Evolutionary conservation across 139 green algal genomes (phyloP).

Genomic region (Chlorella sp.): DNA sequence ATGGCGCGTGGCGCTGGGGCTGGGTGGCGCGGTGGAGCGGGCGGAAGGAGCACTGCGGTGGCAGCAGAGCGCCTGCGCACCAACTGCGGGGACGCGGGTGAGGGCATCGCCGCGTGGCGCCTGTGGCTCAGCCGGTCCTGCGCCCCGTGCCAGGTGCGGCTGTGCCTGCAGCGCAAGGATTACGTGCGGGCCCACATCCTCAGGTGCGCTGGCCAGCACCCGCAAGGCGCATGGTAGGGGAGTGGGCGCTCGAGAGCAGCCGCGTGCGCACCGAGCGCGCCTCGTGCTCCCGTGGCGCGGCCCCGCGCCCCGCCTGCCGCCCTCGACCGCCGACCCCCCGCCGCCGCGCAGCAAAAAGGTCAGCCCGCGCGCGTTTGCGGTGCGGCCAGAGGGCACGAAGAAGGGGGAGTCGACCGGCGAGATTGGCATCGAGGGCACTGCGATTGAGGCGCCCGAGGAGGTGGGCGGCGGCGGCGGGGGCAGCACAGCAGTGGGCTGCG

Average conservation of each 20-base stretch:
- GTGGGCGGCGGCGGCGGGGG: slow-evolving; percentile 32
- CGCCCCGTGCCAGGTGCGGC: slow-evolving; percentile 58
- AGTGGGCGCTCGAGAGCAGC: neutral
- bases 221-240: neutral
- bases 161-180: slow-evolving; percentile 95
- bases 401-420: slow-evolving; percentile 78
- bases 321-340: slow-evolving; percentile 35
- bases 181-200: slow-evolving; percentile 75
- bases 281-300: no score
- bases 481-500: neutral
- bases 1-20: no score
- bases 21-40: no score
- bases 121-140: neutral
- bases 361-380: slow-evolving; percentile 82
- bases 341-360: slow-evolving; percentile 96
- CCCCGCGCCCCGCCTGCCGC: neutral
- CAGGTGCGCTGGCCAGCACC: no score
- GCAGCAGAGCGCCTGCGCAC: no score
- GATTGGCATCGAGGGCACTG: slow-evolving; percentile 90
- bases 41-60: no score
- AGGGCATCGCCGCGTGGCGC: no score
- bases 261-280: neutral
- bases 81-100: no score
- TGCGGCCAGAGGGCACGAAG: slow-evolving; percentile 45
- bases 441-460: slow-evolving; percentile 85